Conservation (phyloP, 257 asterid genomes). For the Solanum peruvianum region DNA sequence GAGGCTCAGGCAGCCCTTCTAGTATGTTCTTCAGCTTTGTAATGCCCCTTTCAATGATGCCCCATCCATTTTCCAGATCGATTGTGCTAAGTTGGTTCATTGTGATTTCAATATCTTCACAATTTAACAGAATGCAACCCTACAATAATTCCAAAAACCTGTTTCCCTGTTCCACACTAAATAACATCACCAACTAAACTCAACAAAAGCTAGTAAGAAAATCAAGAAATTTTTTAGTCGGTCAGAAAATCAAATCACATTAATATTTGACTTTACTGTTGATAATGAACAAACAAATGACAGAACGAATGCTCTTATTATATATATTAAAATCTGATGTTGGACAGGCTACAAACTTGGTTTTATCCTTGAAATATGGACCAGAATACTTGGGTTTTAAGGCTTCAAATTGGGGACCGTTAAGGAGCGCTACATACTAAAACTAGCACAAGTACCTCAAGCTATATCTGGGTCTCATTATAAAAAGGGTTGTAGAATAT, state of each 20-base stretch:
- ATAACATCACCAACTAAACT: neutral
- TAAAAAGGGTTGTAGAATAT: neutral
- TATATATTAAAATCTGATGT: too few species aligned
- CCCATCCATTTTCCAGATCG: constrained; percentile 90
- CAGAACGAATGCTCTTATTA: neutral
- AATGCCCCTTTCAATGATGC: constrained; percentile 76
- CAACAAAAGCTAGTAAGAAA: neutral
- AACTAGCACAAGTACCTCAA: neutral
- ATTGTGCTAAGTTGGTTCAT: constrained; percentile 63
- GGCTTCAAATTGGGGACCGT: neutral
- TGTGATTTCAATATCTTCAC: constrained; percentile 28
- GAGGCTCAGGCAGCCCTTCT: constrained; percentile 84
- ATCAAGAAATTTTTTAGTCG: neutral
- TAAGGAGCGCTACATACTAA: neutral
- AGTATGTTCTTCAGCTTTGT: constrained; percentile 73
- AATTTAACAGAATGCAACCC: constrained; percentile 5
- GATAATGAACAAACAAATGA: neutral
- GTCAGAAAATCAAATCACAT: neutral
- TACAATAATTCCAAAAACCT: constrained; percentile 10
- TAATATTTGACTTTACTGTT: neutral
- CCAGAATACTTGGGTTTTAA: neutral
- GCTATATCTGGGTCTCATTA: neutral
- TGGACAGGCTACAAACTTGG: neutral
- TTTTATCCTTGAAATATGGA: neutral
- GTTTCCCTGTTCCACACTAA: neutral